Conservation (phyloP, 306 rosid species). For the Comarum palustre region DNA sequence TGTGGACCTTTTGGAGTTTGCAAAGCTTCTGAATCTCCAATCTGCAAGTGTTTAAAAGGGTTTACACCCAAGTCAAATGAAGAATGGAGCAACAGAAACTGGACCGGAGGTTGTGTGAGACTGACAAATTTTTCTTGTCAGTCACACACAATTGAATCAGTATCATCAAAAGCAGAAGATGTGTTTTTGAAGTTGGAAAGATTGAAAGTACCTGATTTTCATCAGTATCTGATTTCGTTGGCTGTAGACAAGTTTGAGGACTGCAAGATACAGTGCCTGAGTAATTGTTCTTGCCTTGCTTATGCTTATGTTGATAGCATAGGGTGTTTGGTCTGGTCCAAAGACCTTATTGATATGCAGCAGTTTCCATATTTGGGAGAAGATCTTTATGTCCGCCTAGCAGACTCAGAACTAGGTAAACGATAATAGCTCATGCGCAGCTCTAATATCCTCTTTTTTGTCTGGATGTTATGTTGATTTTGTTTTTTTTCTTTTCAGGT, state of each 20-base stretch:
- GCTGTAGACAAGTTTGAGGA: background rate
- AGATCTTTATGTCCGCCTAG: background rate
- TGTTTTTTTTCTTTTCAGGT: background rate
- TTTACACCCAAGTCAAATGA: background rate
- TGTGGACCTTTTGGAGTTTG: conserved; percentile 2
- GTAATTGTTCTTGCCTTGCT: background rate
- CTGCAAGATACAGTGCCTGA: background rate
- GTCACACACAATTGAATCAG: background rate
- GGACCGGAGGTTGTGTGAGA: background rate
- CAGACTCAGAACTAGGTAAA: background rate
- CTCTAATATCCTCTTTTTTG: background rate
- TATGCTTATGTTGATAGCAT: background rate
- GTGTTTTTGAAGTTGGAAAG: background rate
- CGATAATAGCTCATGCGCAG: background rate
- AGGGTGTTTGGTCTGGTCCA: background rate
- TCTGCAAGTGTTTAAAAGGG: background rate
- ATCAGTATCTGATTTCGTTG: background rate
- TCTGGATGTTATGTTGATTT: background rate
- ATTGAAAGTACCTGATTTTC: background rate
- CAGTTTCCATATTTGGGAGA: background rate
- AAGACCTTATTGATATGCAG: background rate
- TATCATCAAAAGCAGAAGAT: background rate
- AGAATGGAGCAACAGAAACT: background rate
- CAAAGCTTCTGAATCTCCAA: background rate
- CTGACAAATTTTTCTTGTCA: background rate